Base-by-base conservation (phyloP, 164 flowering plant species). In the Vitis rotundifolia region DNA sequence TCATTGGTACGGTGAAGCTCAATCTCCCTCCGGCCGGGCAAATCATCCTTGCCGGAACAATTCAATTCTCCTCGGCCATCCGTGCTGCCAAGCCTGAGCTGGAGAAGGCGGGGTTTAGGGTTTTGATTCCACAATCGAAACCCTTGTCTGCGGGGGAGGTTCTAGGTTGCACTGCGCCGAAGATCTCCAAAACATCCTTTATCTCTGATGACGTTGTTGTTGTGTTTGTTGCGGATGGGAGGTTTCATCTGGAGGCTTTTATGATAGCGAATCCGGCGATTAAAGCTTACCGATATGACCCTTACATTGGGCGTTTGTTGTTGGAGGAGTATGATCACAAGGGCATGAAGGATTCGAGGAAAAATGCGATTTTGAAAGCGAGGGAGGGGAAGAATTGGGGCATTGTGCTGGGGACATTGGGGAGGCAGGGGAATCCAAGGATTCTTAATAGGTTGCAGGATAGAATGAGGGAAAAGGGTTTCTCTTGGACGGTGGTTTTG, bases 201-300 rank as follows among this genome's bases (percentile, higher is more conserved):
- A 60, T 37, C 15, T 19, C 49, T 22, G 68, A 64, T 3, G 77
- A 75, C 9, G 61, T 72, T 10, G 82, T 81, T 8, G 66, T 86
- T 58, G 86, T 95, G 15, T 95, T 95, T 70, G 96, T 95, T 16
- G 96, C 98, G 2, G 99, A 95, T 64, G 99, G 99, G 69, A 81
- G 99, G 67, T 95, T 95, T 56, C 99, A 95, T 82, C 79, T 95
- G 52, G 99, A 93, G 70, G 99, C 99, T 4, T 85, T 95, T 67
- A 95, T 95, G 99, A 95, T 95, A 37, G 97, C 97, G 1, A 93
- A 95, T 74, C 99, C 98, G 0, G 81, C 73, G 29, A 72, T 95
- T 50, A 87, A 59, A 79, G 85, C 94, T 0, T 95, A 88, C 62
- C 73, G 97, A 49, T 95, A 91, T 62, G 99, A 95, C 67, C 99